Evolutionary conservation across 1,284 basidiomycete genomes (phyloP).

Genomic region (Microbotryum lychnidis-dioicae): DNA sequence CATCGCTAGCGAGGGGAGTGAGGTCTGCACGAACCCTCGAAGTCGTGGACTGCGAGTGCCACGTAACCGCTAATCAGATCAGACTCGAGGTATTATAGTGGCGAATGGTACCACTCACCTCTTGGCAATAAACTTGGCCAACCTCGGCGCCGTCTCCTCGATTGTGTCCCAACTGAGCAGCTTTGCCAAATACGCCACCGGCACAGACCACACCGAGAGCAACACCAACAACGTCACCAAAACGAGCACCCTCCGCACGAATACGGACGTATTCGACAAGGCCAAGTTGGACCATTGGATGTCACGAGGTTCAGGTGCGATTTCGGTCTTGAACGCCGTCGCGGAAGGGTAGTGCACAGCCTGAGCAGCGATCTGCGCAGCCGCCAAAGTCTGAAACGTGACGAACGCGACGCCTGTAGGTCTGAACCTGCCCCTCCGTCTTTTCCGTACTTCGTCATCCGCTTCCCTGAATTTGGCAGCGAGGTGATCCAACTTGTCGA

Average conservation of each 20-base stretch:
- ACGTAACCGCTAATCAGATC: not conserved
- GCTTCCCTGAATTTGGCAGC: slow-evolving; percentile 66
- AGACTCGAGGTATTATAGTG: not conserved
- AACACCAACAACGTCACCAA: slow-evolving; percentile 43
- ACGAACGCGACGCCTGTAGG: slow-evolving; percentile 82
- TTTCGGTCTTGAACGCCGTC: slow-evolving; percentile 57
- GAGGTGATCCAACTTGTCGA: slow-evolving; percentile 78
- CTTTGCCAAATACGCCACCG: slow-evolving; percentile 72
- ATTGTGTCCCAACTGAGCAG: slow-evolving; percentile 86
- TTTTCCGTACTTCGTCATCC: slow-evolving; percentile 62
- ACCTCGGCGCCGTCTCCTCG: slow-evolving; percentile 76
- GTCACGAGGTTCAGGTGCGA: slow-evolving; percentile 85
- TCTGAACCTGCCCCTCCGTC: slow-evolving; percentile 60
- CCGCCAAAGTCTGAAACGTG: slow-evolving; percentile 91
- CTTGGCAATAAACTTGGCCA: slow-evolving; percentile 62
- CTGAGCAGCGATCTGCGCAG: slow-evolving; percentile 89
- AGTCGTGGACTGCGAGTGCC: slow-evolving; percentile 52
- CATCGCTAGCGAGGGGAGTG: slow-evolving; percentile 80
- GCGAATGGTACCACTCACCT: slow-evolving; percentile 37
- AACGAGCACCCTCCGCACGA: slow-evolving; percentile 61
- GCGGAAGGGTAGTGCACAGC: slow-evolving; percentile 67
- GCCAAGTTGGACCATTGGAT: slow-evolving; percentile 88
- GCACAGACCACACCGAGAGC: slow-evolving; percentile 56
- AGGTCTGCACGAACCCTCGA: slow-evolving; percentile 82
- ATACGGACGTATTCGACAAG: slow-evolving; percentile 51